Percentiles rank a stretch among this genome's conserved stretches.
These are phyloP conservation scores for Dactylellina haptotyla DNA, from an alignment of 2,329 filamentous ascomycete species.

Conservation along the genomic window DNA sequence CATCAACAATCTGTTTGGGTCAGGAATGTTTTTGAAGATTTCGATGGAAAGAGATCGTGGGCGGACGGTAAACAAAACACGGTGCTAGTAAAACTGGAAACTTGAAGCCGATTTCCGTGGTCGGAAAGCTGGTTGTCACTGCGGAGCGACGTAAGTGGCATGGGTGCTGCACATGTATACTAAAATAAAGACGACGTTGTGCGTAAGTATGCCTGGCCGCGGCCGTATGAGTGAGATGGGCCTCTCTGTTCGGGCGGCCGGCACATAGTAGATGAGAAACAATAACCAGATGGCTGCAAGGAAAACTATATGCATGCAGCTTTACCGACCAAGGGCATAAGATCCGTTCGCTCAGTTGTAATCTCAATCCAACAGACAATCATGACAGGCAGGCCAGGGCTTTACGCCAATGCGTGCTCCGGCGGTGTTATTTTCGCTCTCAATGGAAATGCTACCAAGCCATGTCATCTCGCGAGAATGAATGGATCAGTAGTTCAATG, in stretches of 20 bases:
- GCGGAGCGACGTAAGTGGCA: conserved; percentile 18
- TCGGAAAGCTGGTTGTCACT: background rate
- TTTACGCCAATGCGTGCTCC: conserved; percentile 15
- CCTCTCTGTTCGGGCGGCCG: no score
- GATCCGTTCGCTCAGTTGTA: background rate
- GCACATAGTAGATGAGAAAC: no score
- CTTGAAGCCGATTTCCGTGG: conserved; percentile 14
- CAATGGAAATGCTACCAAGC: conserved; percentile 6
- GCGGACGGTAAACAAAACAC: conserved; percentile 22
- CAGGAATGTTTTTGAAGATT: conserved; percentile 2
- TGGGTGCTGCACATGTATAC: background rate
- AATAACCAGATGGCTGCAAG: no score
- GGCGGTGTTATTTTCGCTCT: conserved; percentile 24
- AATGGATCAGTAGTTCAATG: no score
- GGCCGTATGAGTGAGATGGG: no score
- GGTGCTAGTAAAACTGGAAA: conserved; percentile 31
- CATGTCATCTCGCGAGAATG: no score
- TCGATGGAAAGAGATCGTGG: conserved; percentile 21
- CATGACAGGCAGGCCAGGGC: background rate
- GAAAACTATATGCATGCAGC: conserved; percentile 22
- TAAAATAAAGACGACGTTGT: no score
- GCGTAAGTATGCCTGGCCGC: no score
- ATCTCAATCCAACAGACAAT: conserved; percentile 18
- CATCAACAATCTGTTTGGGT: conserved; percentile 22
- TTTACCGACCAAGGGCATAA: conserved; percentile 12